Evolutionary conservation across 768 basidiomycete species (phyloP).

Genomic region (Suillus lakei): DNA sequence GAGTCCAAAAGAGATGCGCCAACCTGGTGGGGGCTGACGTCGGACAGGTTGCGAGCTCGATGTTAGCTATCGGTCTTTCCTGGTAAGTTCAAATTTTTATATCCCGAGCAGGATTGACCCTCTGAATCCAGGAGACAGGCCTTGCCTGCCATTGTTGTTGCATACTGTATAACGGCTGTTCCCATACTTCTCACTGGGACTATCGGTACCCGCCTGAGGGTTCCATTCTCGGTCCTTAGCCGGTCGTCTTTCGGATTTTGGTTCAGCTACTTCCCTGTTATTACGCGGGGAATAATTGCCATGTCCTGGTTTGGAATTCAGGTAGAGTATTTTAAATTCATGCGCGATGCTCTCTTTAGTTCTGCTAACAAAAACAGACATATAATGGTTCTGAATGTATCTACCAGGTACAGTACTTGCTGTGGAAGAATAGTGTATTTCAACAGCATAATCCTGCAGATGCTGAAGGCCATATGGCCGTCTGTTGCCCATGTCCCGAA

Average conservation of each 20-base stretch:
- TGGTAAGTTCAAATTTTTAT: slow-evolving; percentile 44
- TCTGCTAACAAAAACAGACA: slow-evolving; percentile 36
- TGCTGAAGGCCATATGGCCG: slow-evolving; percentile 87
- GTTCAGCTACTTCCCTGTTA: slow-evolving; percentile 84
- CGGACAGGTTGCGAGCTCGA: slow-evolving; percentile 59
- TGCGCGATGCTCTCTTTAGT: neutral
- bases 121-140: slow-evolving; percentile 58
- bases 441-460: slow-evolving; percentile 32
- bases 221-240: slow-evolving; percentile 79
- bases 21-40: neutral
- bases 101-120: slow-evolving; percentile 4
- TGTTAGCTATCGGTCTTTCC: slow-evolving; percentile 75
- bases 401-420: slow-evolving; percentile 51
- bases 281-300: slow-evolving; percentile 74
- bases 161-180: slow-evolving; percentile 71
- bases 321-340: slow-evolving; percentile 37
- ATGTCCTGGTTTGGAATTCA: slow-evolving; percentile 87
- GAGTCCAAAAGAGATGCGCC: slow-evolving; percentile 3
- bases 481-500: slow-evolving; percentile 68
- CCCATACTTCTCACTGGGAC: slow-evolving; percentile 82
- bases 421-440: neutral
- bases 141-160: slow-evolving; percentile 70
- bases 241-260: slow-evolving; percentile 89
- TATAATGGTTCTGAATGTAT: slow-evolving; percentile 73
- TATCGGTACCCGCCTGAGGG: slow-evolving; percentile 74